Evolutionary conservation across 2,329 filamentous ascomycete genomes (phyloP).

Genomic region (Neospermospora avenae): DNA sequence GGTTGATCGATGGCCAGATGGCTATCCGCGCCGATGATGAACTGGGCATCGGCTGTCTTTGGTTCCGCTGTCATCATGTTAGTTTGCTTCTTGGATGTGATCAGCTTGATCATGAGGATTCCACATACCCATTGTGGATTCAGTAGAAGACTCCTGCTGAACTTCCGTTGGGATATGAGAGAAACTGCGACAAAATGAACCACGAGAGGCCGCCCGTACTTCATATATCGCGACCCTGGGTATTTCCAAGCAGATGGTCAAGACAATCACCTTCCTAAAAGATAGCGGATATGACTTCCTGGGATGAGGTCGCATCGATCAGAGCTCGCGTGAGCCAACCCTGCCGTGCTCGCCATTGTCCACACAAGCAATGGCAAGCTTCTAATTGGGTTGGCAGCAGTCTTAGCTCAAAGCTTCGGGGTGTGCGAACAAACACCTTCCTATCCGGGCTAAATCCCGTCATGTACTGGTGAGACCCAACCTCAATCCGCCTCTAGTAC

Average conservation of each 20-base stretch:
- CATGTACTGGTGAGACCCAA: background rate
- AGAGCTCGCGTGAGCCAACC: background rate
- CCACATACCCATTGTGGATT: background rate
- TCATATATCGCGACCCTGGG: background rate
- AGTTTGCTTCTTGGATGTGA: background rate
- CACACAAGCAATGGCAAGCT: background rate
- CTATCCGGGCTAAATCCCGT: slow-evolving; percentile 1
- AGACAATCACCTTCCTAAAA: slow-evolving; percentile 6
- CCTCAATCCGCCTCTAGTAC: background rate
- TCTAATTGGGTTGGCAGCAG: background rate
- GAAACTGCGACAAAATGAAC: background rate
- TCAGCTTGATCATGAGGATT: background rate
- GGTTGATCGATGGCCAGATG: slow-evolving; percentile 8
- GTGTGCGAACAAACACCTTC: slow-evolving; percentile 1
- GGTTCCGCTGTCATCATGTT: slow-evolving; percentile 13
- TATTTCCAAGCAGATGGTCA: background rate
- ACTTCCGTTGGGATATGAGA: background rate
- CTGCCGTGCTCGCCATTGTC: background rate
- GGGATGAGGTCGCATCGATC: background rate
- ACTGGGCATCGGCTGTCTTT: slow-evolving; percentile 18
- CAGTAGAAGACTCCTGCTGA: background rate
- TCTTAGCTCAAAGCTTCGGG: slow-evolving; percentile 2
- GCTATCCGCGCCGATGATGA: slow-evolving; percentile 5
- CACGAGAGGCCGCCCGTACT: background rate
- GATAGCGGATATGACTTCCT: background rate